Base-by-base conservation (phyloP, 2,329 filamentous ascomycete species). In the Bertia moriformis region DNA sequence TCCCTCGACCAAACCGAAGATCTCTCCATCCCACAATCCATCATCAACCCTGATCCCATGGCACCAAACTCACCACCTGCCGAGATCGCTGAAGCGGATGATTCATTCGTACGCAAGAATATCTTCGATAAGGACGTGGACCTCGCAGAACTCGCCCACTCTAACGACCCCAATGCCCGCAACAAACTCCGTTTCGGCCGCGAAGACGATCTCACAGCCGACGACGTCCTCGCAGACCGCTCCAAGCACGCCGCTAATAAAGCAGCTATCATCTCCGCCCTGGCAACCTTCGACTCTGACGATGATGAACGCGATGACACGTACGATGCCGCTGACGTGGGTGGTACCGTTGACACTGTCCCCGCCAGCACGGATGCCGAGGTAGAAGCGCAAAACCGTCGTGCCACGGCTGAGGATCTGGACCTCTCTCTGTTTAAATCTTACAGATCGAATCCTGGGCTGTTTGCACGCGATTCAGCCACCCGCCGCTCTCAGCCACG, bases 231-330 rank as follows among this genome's bases (percentile, higher is more conserved):
- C 4, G 62, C 70, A 37, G 78, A 86, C 51, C 71, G 71, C 38
- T 68, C 71, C 15, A 62, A 35, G 32, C 32, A 62, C 1, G 75
- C 78, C 3, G 73, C 80, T 2, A 78, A 78, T 49, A 94, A 93
- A 60, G 84, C 86, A 0, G 81, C 86, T 10, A 94, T 95, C 48
- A 63, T 94, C 18, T 84, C 88, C 3, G 89, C 89, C 0, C 72
- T 96, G 2, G 85, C 86, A 14, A 72, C 81, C 1, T 95, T 96
- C 48, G 88, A 96, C 59, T 81, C 80, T 0, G 89, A 96, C 49
- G 91, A 96, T 47, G 91, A 98, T 55, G 91, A 98, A 61, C 75
- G 87, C 24, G 91, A 98, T 56, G 91, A 98, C 55, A 96, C 89
- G 0, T 98, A 98, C 53, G 91, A 98, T 50, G 76, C 80, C 2